Evolutionary conservation across 306 rosid species (phyloP).

Genomic region (Astragalus glycyphyllos): DNA sequence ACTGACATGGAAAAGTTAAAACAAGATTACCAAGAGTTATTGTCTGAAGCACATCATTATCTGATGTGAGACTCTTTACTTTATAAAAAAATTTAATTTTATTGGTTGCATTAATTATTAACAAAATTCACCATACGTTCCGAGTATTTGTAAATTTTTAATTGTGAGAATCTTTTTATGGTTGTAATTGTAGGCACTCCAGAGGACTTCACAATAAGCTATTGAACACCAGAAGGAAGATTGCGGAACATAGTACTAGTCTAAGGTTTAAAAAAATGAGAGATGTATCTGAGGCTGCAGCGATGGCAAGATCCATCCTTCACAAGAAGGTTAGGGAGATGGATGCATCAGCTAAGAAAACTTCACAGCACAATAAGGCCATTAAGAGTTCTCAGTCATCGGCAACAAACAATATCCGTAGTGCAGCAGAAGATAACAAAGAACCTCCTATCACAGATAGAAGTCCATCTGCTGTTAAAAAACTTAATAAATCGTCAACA

Average conservation of each 20-base stretch:
- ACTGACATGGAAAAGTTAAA: conserved; percentile 83
- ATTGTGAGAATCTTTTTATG: conserved; percentile 34
- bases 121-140: conserved; percentile 33
- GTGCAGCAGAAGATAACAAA: conserved; percentile 39
- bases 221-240: conserved; percentile 65
- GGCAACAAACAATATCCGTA: conserved; percentile 41
- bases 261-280: conserved; percentile 64
- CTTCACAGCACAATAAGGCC: conserved; percentile 48
- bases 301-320: conserved; percentile 75
- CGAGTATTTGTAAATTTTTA: conserved; percentile 32
- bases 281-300: conserved; percentile 73
- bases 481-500: conserved; percentile 46
- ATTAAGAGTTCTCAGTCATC: conserved; percentile 44
- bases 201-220: conserved; percentile 65
- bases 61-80: conserved; percentile 64
- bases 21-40: conserved; percentile 68
- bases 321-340: conserved; percentile 70
- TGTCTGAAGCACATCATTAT: conserved; percentile 60
- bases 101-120: conserved; percentile 25
- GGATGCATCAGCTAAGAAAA: conserved; percentile 57
- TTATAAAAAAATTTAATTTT: neutral
- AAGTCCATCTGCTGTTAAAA: conserved; percentile 49
- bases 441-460: conserved; percentile 46
- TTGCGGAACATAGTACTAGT: conserved; percentile 57
- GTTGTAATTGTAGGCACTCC: conserved; percentile 65